phyloP scores from a whole-genome alignment of 306 rosid species.

The Lathyrus aphaca region DNA sequence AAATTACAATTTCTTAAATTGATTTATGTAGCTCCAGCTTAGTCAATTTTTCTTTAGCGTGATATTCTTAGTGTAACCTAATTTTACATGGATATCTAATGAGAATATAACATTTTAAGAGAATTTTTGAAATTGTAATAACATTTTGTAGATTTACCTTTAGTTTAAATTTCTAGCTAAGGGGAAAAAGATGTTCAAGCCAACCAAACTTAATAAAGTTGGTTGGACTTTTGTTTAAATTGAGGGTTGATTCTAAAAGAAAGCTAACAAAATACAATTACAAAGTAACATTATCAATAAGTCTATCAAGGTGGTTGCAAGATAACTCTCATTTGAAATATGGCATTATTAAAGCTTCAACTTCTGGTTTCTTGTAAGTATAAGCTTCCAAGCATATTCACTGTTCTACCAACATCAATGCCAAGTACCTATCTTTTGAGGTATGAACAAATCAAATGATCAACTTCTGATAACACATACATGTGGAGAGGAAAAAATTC shows the following conservation, averaged over 20 bases:
- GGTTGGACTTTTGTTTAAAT: background rate
- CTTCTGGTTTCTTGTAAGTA: background rate
- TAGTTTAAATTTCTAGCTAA: background rate
- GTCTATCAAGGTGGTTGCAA: background rate
- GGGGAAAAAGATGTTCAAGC: background rate
- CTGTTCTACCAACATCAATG: background rate
- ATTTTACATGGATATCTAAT: too few relatives aligned
- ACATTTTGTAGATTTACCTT: too few relatives aligned
- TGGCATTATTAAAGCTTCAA: background rate
- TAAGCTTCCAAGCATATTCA: background rate
- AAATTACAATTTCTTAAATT: too few relatives aligned
- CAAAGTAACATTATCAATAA: conserved; percentile 5
- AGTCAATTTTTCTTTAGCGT: too few relatives aligned
- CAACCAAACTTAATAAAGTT: background rate
- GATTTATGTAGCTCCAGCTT: too few relatives aligned
- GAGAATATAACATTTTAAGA: too few relatives aligned
- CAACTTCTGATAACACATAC: background rate
- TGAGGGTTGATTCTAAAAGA: background rate
- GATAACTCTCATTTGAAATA: background rate
- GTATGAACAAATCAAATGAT: background rate
- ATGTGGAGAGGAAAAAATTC: background rate
- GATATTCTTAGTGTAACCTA: too few relatives aligned
- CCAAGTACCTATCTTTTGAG: background rate
- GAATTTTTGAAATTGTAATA: too few relatives aligned
- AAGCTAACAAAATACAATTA: background rate